These are phyloP conservation scores for Fomitopsis schrenkii DNA, from an alignment of 1,284 basidiomycete genomes.

Conservation along the genomic window DNA sequence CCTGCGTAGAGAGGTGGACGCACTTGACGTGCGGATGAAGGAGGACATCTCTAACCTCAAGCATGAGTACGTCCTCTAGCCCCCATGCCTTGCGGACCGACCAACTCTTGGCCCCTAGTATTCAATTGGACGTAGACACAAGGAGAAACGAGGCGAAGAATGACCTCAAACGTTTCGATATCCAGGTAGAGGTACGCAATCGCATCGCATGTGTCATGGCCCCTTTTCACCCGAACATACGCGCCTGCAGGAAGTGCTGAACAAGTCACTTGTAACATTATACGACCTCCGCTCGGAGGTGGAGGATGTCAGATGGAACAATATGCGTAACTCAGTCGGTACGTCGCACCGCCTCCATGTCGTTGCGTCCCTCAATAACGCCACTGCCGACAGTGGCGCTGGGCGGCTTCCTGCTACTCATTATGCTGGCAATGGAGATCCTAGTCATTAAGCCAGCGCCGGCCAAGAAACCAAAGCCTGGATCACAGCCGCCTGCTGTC, in stretches of 20 bases:
- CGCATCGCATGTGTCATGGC: background rate
- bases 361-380: background rate
- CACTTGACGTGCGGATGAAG: conserved; percentile 88
- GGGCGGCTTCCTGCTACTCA: conserved; percentile 58
- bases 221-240: background rate
- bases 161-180: conserved; percentile 85
- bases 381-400: conserved; percentile 47
- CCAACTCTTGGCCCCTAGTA: conserved; percentile 38
- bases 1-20: conserved; percentile 86
- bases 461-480: conserved; percentile 30
- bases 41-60: conserved; percentile 88
- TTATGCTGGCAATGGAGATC: conserved; percentile 67
- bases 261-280: conserved; percentile 80
- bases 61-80: conserved; percentile 71
- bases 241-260: conserved; percentile 68
- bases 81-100: background rate
- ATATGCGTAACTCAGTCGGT: conserved; percentile 85
- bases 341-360: conserved; percentile 27
- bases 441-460: conserved; percentile 22
- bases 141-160: conserved; percentile 91
- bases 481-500: conserved; percentile 22
- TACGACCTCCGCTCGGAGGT: conserved; percentile 86
- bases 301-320: conserved; percentile 90
- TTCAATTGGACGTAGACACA: conserved; percentile 95
- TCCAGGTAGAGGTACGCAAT: conserved; percentile 77